Conservation (phyloP, 164 flowering plant species). For the Vitis cinerea region DNA sequence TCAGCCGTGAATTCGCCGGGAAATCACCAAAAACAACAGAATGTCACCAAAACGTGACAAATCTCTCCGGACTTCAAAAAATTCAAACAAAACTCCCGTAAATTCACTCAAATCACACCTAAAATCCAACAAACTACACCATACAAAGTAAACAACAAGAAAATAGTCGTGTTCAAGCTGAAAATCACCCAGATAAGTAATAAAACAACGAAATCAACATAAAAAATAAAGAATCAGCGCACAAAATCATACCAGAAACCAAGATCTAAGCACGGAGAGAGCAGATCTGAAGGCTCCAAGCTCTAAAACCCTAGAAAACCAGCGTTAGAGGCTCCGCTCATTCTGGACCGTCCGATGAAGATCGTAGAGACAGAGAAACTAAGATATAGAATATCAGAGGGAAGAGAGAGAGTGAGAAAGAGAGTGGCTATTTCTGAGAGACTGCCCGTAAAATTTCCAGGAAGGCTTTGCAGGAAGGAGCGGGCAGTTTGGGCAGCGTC, state of each 20-base stretch:
- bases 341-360: constrained; percentile 41
- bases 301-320: constrained; percentile 15
- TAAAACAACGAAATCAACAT: background rate
- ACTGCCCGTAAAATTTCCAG: constrained; percentile 39
- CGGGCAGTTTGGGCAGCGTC: constrained; percentile 40
- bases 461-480: constrained; percentile 9
- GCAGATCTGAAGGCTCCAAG: constrained; percentile 30
- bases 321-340: constrained; percentile 22
- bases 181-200: background rate
- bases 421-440: constrained; percentile 16
- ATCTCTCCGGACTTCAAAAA: background rate
- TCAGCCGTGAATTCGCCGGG: constrained; percentile 1
- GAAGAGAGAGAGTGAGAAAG: background rate
- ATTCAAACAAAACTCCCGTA: background rate
- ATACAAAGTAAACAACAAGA: background rate
- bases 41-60: background rate
- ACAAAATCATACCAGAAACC: constrained; percentile 18
- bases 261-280: constrained; percentile 24
- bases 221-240: background rate
- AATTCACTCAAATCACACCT: background rate
- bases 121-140: background rate
- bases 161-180: constrained; percentile 4
- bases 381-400: constrained; percentile 9
- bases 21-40: background rate
- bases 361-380: constrained; percentile 14